Percentiles rank a stretch among this genome's conserved stretches.
Evolutionary conservation across 1,284 basidiomycete species (phyloP).

Genomic region (Naganishia cerealis): DNA sequence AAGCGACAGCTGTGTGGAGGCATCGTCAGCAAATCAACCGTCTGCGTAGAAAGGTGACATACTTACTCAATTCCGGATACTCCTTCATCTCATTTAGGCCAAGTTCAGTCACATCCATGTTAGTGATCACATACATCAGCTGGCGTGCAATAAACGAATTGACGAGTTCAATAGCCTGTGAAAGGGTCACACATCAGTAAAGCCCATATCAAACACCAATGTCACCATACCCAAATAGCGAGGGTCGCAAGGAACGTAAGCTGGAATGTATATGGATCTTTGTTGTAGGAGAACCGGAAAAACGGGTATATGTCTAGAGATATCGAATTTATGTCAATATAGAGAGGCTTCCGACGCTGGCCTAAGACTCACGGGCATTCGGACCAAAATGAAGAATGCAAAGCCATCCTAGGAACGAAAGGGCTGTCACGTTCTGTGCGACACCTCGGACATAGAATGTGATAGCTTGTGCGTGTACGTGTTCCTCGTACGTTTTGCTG

Average conservation of each 20-base stretch:
- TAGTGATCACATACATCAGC: slow-evolving; percentile 55
- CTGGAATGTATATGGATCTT: slow-evolving; percentile 61
- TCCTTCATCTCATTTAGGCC: slow-evolving; percentile 60
- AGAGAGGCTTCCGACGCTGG: background rate
- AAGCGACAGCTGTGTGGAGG: slow-evolving; percentile 16
- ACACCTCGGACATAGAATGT: slow-evolving; percentile 59
- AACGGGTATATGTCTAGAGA: slow-evolving; percentile 58
- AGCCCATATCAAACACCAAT: background rate
- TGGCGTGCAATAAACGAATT: slow-evolving; percentile 56
- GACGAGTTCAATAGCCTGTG: slow-evolving; percentile 55
- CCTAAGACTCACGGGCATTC: slow-evolving; percentile 50
- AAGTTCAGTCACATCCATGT: slow-evolving; percentile 57
- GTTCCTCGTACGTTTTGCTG: slow-evolving; percentile 57
- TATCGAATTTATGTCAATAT: background rate
- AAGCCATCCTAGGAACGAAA: slow-evolving; percentile 55
- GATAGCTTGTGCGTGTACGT: slow-evolving; percentile 56
- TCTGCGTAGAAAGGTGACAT: no score
- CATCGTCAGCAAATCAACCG: background rate
- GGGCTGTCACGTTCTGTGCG: slow-evolving; percentile 61
- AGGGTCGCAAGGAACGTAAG: slow-evolving; percentile 59
- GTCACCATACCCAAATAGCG: slow-evolving; percentile 57
- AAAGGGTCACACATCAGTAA: background rate
- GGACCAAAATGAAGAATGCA: slow-evolving; percentile 60
- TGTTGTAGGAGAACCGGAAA: slow-evolving; percentile 58
- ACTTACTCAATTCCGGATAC: slow-evolving; percentile 56